Percentiles rank a stretch among this genome's conserved stretches.
Evolutionary conservation across 2,329 filamentous ascomycete genomes (phyloP).

Genomic region (Hymenoscyphus infarciens): DNA sequence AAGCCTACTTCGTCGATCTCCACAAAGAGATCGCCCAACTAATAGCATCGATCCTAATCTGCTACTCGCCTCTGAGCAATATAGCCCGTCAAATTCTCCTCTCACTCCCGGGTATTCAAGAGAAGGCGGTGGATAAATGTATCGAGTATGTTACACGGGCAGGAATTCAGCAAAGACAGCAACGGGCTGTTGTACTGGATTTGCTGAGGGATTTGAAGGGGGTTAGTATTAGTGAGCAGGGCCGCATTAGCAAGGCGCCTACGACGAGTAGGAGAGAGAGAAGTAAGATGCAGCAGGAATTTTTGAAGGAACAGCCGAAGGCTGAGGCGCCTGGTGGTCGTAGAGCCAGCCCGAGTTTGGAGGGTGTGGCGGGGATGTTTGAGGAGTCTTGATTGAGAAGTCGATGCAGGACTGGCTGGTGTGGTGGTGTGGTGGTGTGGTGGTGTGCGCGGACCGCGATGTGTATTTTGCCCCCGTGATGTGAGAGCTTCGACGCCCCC

Average conservation of each 20-base stretch:
- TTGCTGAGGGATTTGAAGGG: conserved; percentile 83
- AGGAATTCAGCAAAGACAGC: conserved; percentile 63
- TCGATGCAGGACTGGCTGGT: not conserved
- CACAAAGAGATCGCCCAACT: conserved; percentile 87
- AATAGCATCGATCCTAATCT: conserved; percentile 79
- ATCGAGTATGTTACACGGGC: conserved; percentile 58
- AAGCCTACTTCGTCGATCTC: conserved; percentile 93
- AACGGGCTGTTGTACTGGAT: conserved; percentile 78
- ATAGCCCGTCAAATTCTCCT: conserved; percentile 76
- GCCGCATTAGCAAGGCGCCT: conserved; percentile 65
- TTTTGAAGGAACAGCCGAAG: conserved; percentile 51
- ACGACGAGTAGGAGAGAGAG: conserved; percentile 43
- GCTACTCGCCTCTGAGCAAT: conserved; percentile 65
- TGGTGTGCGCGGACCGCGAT: not conserved
- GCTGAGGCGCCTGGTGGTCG: conserved; percentile 12
- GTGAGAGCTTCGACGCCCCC: not conserved
- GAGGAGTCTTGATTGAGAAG: conserved; percentile 15
- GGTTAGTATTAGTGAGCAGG: conserved; percentile 89
- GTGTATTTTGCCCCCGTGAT: not conserved
- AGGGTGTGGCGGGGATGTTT: conserved; percentile 34
- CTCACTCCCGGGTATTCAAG: conserved; percentile 72
- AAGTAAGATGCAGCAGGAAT: conserved; percentile 62
- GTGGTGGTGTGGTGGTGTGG: not conserved
- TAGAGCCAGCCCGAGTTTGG: conserved; percentile 28
- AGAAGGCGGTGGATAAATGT: conserved; percentile 62